phyloP scores from a whole-genome alignment of 257 asterid species.

The Rauvolfia tetraphylla region DNA sequence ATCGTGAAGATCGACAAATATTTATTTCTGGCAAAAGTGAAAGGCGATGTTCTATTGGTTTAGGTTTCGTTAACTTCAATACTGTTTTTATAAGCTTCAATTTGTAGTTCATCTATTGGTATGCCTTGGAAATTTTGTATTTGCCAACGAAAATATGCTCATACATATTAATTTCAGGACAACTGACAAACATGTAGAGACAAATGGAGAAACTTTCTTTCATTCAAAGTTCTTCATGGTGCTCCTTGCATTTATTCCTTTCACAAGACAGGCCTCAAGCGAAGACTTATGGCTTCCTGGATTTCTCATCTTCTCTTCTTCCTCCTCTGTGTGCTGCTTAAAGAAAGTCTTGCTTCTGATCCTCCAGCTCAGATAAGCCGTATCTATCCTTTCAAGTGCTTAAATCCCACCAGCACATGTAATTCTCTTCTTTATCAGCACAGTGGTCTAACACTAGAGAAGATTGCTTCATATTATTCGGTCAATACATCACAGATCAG shows the following conservation, averaged over 20 bases:
- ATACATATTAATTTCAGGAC: neutral
- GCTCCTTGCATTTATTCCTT: slow-evolving; percentile 5
- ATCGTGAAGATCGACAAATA: slow-evolving; percentile 20
- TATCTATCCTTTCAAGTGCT: slow-evolving; percentile 45
- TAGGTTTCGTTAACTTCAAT: slow-evolving; percentile 23
- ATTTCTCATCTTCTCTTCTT: slow-evolving; percentile 20
- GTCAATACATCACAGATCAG: slow-evolving; percentile 43
- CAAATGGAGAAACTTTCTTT: slow-evolving; percentile 13
- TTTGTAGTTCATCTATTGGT: neutral
- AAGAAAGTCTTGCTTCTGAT: slow-evolving; percentile 8
- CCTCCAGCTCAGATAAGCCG: slow-evolving; percentile 16
- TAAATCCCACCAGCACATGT: slow-evolving; percentile 36
- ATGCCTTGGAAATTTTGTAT: neutral
- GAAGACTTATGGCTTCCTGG: slow-evolving; percentile 43
- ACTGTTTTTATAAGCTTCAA: slow-evolving; percentile 3
- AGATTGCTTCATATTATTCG: slow-evolving; percentile 43
- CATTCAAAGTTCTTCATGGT: neutral
- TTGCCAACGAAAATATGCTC: neutral
- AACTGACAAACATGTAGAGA: slow-evolving; percentile 7
- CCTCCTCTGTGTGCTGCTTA: slow-evolving; percentile 14
- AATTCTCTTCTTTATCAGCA: slow-evolving; percentile 61
- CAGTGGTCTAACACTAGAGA: slow-evolving; percentile 30
- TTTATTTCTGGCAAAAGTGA: neutral
- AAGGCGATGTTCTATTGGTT: slow-evolving; percentile 7
- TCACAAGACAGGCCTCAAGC: slow-evolving; percentile 21